phyloP scores from a whole-genome alignment of 2,329 filamentous ascomycete species.

The Colletotrichum salicis region DNA sequence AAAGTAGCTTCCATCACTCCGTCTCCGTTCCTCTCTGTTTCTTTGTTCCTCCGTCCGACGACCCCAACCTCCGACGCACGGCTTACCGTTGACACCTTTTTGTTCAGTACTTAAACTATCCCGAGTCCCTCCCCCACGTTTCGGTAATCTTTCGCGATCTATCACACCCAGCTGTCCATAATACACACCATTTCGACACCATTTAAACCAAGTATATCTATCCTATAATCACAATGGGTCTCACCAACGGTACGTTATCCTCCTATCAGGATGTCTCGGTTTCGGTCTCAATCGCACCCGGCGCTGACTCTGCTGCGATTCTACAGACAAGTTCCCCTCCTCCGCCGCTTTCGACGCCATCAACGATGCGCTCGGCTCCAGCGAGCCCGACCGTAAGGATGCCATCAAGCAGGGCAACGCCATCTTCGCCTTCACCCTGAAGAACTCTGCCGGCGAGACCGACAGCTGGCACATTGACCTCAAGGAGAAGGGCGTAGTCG shows the following conservation, averaged over 20 bases:
- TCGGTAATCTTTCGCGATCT: constrained; percentile 17
- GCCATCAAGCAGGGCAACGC: constrained; percentile 90
- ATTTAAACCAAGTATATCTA: not conserved
- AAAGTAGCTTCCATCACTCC: not conserved
- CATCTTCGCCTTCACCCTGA: constrained; percentile 91
- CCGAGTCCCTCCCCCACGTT: constrained; percentile 16
- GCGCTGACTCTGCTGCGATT: constrained; percentile 8
- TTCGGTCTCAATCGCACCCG: not conserved
- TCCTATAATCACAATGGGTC: constrained; percentile 66
- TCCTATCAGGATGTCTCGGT: not conserved
- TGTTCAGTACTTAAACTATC: constrained; percentile 31
- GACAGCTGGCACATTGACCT: constrained; percentile 96
- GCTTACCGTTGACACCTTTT: constrained; percentile 22
- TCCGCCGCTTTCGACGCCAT: constrained; percentile 93
- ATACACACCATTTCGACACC: not conserved
- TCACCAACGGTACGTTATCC: constrained; percentile 72
- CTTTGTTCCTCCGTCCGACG: constrained; percentile 26
- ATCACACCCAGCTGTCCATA: not conserved
- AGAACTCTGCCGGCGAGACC: constrained; percentile 83
- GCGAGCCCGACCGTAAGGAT: constrained; percentile 80
- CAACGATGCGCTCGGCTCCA: constrained; percentile 73
- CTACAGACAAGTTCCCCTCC: constrained; percentile 82
- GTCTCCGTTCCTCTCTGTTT: not conserved
- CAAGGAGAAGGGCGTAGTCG: constrained; percentile 87
- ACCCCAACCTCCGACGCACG: constrained; percentile 28